Percentiles rank a stretch among this genome's conserved stretches.
Conservation (phyloP, 495 filamentous ascomycete species). For the Aspergillus coremiiformis region DNA sequence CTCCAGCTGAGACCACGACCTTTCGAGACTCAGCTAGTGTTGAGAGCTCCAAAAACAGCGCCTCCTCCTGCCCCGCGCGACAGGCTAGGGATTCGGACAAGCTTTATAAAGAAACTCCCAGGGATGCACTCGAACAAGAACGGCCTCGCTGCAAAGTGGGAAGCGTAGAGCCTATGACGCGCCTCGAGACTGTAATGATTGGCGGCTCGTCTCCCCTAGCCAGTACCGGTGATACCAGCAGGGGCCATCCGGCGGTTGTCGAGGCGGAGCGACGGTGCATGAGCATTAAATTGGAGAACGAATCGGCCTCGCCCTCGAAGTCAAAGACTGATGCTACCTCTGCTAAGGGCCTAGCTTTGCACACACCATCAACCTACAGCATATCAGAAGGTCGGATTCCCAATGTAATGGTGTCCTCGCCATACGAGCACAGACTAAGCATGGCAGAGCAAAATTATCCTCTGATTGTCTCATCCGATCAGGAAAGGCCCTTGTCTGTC, state of each 20-base stretch:
- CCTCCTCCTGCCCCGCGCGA: neutral
- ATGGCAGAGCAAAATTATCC: conserved; percentile 4
- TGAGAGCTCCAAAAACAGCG: conserved; percentile 1
- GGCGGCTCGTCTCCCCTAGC: conserved; percentile 15
- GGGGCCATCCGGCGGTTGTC: conserved; percentile 11
- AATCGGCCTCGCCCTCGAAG: neutral
- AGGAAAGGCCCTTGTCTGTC: neutral
- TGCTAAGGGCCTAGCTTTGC: neutral
- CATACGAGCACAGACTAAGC: neutral
- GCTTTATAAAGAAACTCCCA: neutral
- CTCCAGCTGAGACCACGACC: conserved; percentile 4
- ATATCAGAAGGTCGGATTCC: neutral
- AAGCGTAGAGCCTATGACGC: neutral
- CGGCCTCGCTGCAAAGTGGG: neutral
- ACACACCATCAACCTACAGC: conserved; percentile 12
- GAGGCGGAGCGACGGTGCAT: neutral
- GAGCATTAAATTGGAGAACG: conserved; percentile 11
- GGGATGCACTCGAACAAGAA: neutral
- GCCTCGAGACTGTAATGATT: conserved; percentile 8
- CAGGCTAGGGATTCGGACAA: neutral
- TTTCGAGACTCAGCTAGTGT: conserved; percentile 1
- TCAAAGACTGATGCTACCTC: neutral
- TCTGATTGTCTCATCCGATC: conserved; percentile 13
- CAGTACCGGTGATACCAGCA: conserved; percentile 12
- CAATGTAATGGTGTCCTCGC: neutral